A percentile compares a stretch with the other conserved stretches of the same genome.
These are phyloP conservation scores for Boletales sp. DNA, from an alignment of 768 basidiomycete species.

Conservation along the genomic window DNA sequence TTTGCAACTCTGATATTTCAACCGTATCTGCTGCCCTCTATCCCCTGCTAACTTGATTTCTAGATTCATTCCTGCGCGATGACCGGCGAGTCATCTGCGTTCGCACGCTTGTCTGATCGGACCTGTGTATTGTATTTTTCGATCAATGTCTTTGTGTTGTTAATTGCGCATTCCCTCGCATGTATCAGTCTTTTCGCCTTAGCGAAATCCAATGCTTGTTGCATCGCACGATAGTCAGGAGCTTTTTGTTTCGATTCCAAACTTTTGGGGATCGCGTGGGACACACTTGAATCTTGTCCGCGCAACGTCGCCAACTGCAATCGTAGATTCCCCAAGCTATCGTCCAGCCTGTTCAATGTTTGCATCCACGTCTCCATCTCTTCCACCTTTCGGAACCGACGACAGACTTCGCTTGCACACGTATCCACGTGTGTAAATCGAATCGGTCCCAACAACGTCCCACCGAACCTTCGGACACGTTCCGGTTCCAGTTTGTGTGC, in stretches of 20 bases:
- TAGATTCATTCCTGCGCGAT: background rate
- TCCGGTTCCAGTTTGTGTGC: too few species aligned
- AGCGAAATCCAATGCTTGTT: slow-evolving; percentile 44
- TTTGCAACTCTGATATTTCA: slow-evolving; percentile 56
- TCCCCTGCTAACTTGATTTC: slow-evolving; percentile 8
- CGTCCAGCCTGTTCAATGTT: slow-evolving; percentile 58
- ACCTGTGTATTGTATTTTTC: slow-evolving; percentile 32
- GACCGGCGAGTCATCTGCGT: too few species aligned
- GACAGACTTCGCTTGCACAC: slow-evolving; percentile 72
- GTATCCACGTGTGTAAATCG: slow-evolving; percentile 77
- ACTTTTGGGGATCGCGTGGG: too few species aligned
- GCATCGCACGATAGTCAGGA: slow-evolving; percentile 45
- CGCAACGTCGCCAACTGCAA: slow-evolving; percentile 29
- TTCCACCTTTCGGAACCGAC: slow-evolving; percentile 60
- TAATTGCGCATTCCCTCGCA: slow-evolving; percentile 67
- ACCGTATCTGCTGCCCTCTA: background rate
- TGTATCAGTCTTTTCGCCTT: slow-evolving; percentile 66
- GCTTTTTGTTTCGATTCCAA: background rate
- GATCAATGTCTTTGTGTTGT: slow-evolving; percentile 54
- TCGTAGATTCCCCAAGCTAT: slow-evolving; percentile 55
- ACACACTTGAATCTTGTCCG: background rate
- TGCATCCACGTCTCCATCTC: slow-evolving; percentile 61
- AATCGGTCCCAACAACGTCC: slow-evolving; percentile 71
- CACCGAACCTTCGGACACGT: slow-evolving; percentile 59
- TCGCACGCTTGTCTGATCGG: slow-evolving; percentile 1